phyloP scores from a whole-genome alignment of 768 basidiomycete species.

The Boletus vinaceobasis region DNA sequence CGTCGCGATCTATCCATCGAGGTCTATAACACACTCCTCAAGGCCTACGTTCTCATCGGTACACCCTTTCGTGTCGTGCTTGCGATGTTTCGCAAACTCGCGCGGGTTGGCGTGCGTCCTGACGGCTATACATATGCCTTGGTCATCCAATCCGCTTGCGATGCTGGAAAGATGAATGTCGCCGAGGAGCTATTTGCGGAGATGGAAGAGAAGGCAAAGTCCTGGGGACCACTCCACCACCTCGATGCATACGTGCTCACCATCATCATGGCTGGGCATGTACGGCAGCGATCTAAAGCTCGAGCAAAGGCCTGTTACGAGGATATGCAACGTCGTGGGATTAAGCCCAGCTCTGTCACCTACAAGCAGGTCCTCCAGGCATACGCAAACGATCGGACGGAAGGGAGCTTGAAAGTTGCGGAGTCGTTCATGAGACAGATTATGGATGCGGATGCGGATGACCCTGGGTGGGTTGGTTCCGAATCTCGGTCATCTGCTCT shows the following conservation, averaged over 20 bases:
- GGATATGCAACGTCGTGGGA: slow-evolving; percentile 63
- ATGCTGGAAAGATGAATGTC: slow-evolving; percentile 58
- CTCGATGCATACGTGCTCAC: slow-evolving; percentile 64
- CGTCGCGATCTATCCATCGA: slow-evolving; percentile 49
- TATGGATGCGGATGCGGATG: slow-evolving; percentile 33
- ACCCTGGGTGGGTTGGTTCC: slow-evolving; percentile 38
- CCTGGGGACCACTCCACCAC: slow-evolving; percentile 37
- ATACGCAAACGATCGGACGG: slow-evolving; percentile 48
- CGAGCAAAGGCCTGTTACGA: slow-evolving; percentile 65
- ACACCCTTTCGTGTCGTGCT: slow-evolving; percentile 68
- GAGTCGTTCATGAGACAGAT: slow-evolving; percentile 62
- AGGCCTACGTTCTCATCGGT: slow-evolving; percentile 78
- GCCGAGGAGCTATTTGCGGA: slow-evolving; percentile 66
- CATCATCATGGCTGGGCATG: slow-evolving; percentile 70
- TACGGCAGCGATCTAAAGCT: slow-evolving; percentile 49
- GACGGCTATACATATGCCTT: slow-evolving; percentile 65
- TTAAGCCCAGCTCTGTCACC: slow-evolving; percentile 66
- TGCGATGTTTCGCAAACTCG: slow-evolving; percentile 56
- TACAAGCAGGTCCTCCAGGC: slow-evolving; percentile 64
- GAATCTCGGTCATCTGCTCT: slow-evolving; percentile 43
- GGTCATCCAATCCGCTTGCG: slow-evolving; percentile 78
- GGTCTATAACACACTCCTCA: slow-evolving; percentile 75
- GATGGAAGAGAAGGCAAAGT: slow-evolving; percentile 49
- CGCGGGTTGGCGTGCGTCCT: slow-evolving; percentile 49
- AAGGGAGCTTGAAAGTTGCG: slow-evolving; percentile 55